Conservation (phyloP, 2,329 filamentous ascomycete genomes). For the Sporothrix sp. region DNA sequence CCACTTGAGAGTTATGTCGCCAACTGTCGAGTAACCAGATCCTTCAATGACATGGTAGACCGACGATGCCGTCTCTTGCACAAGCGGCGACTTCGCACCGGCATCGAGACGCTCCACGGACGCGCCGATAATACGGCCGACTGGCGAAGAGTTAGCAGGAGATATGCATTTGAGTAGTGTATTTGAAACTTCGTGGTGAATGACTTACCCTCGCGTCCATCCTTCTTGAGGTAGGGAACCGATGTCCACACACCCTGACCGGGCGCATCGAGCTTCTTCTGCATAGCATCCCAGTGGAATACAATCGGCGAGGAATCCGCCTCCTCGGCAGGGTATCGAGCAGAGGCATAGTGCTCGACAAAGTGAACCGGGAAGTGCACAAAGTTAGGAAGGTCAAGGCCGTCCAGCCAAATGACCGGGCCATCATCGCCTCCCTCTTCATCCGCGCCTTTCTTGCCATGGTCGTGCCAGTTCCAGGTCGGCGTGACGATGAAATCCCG, state of each 20-base stretch:
- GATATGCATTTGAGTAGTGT: background rate
- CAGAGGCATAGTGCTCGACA: constrained; percentile 36
- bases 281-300: constrained; percentile 40
- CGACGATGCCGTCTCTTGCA: constrained; percentile 41
- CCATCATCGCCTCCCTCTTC: too few relatives aligned
- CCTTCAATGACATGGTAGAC: constrained; percentile 45
- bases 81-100: constrained; percentile 26
- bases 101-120: constrained; percentile 35
- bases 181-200: too few relatives aligned
- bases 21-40: constrained; percentile 31
- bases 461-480: constrained; percentile 49
- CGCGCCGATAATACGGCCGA: constrained; percentile 37
- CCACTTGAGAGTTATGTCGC: constrained; percentile 32
- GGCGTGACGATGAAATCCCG: constrained; percentile 47
- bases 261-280: constrained; percentile 29
- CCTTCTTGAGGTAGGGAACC: constrained; percentile 24
- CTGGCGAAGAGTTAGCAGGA: constrained; percentile 22
- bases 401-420: constrained; percentile 49
- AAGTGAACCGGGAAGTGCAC: constrained; percentile 43
- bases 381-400: constrained; percentile 42
- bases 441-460: constrained; percentile 46
- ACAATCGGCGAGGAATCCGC: constrained; percentile 37
- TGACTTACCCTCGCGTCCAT: constrained; percentile 25
- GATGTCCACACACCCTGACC: constrained; percentile 23
- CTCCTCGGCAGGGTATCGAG: constrained; percentile 33